phyloP scores from a whole-genome alignment of 352 stramenopile genomes.

The Phytophthora cajani region DNA sequence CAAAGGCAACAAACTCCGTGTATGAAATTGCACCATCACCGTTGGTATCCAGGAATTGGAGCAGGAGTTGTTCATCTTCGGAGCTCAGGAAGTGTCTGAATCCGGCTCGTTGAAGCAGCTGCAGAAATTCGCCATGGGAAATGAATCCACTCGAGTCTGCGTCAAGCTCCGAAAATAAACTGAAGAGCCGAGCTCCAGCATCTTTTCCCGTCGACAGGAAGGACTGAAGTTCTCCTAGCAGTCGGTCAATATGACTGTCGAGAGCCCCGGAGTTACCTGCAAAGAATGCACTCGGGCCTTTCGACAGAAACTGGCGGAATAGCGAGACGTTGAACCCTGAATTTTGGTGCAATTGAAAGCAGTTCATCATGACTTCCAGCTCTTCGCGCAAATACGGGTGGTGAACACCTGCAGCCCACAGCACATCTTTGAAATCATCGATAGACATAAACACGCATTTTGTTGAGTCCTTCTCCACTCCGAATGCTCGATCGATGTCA shows the following conservation, averaged over 20 bases:
- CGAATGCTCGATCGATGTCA: conserved; percentile 57
- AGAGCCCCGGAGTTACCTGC: conserved; percentile 44
- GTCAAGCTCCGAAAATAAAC: conserved; percentile 67
- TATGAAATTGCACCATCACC: conserved; percentile 69
- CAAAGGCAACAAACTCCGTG: conserved; percentile 74
- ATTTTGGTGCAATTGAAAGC: conserved; percentile 51
- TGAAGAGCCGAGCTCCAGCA: conserved; percentile 47
- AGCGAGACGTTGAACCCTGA: conserved; percentile 57
- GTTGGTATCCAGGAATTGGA: conserved; percentile 77
- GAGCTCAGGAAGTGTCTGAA: conserved; percentile 62
- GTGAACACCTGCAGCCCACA: conserved; percentile 67
- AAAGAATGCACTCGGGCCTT: conserved; percentile 59
- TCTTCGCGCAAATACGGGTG: conserved; percentile 80
- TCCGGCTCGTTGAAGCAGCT: conserved; percentile 68
- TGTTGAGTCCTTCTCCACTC: conserved; percentile 44
- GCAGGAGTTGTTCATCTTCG: conserved; percentile 70
- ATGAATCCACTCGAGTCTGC: conserved; percentile 60
- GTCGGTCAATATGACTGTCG: conserved; percentile 60
- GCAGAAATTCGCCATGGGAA: conserved; percentile 68
- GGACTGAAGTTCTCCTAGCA: conserved; percentile 63
- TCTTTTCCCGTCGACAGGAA: conserved; percentile 70
- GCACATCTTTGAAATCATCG: conserved; percentile 75
- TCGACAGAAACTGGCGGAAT: conserved; percentile 64
- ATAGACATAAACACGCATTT: conserved; percentile 50
- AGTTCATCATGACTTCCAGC: conserved; percentile 61